Percentiles rank a stretch among this genome's conserved stretches.
phyloP scores from a whole-genome alignment of 805 yeast genomes.

The Candida ipomoeae region DNA sequence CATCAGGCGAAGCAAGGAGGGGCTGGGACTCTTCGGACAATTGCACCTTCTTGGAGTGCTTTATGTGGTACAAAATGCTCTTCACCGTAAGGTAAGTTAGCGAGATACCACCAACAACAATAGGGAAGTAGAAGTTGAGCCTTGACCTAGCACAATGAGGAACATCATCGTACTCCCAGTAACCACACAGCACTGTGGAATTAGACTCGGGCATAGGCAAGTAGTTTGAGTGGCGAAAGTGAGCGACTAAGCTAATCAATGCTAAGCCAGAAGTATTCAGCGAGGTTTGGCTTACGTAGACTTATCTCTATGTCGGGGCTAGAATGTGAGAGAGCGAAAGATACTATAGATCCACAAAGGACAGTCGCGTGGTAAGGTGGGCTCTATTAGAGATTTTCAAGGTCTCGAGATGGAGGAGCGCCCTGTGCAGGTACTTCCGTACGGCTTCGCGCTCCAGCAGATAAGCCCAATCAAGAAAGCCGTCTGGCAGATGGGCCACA shows the following conservation, averaged over 20 bases:
- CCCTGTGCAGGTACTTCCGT: conserved; percentile 3
- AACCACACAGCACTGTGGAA: conserved; percentile 15
- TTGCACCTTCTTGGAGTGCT: conserved; percentile 10
- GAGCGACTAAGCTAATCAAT: background rate
- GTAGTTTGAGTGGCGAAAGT: background rate
- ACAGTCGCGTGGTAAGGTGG: background rate
- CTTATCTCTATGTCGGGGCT: too few species aligned
- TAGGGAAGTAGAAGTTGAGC: conserved; percentile 34
- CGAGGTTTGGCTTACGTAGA: background rate
- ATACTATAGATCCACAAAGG: background rate
- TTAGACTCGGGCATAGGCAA: background rate
- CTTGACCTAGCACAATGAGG: conserved; percentile 47
- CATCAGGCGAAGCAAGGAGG: conserved; percentile 28
- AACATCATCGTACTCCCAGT: conserved; percentile 63
- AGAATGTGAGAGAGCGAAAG: background rate
- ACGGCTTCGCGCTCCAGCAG: conserved; percentile 5
- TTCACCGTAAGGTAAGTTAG: conserved; percentile 20
- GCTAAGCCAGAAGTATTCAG: background rate
- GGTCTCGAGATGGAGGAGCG: background rate
- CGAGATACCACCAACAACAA: conserved; percentile 28
- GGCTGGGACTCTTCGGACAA: conserved; percentile 30
- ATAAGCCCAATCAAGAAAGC: background rate
- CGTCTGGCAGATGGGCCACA: background rate
- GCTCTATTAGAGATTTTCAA: background rate
- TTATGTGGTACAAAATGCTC: conserved; percentile 9